Base-by-base conservation (phyloP, 179 eudicot genomes). In the Spinacia oleracea region DNA sequence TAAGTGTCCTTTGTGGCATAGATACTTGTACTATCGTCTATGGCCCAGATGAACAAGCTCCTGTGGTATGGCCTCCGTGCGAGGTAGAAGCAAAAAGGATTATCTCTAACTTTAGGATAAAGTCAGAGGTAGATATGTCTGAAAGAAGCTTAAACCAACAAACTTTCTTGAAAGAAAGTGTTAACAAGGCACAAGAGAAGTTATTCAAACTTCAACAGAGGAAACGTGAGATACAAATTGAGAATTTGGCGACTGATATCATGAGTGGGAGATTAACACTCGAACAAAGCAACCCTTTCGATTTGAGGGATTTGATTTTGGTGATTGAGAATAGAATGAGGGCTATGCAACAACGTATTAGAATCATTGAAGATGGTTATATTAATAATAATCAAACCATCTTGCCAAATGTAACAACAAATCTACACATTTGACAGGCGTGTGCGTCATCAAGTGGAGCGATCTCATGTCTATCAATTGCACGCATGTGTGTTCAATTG, bases 1-100 rank as follows among this genome's bases (percentile, higher is more conserved):
- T 85, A 3, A 69, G 65, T 5, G 50, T 68, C 8, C 31, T 85
- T 6, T 82, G 79, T 43, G 87, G 74, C 0, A 77, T 82, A 20
- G 51, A 76, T 8, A 43, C 73, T 2, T 60, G 79, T 38, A 35
- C 35, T 1, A 16, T 84, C 9, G 9, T 82, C 0, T 76, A 81
- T 27, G 63, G 83, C 1, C 77, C 78, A 5, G 70, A 51, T 11
- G 35, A 23, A 14, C 15, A 14, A 0, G 45, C 50, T 10, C 79
- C 81, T 0, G 50, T 31, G n/a, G 65, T 79, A 2, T 82, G 78
- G 73, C 87, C 85, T 0, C 16, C 75, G 5, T 2, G 0, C 27
- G 70, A 34, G 35, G 59, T 4, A 0, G 81, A 82, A 25, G 58
- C 51, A 16, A 56, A 0, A 25, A 68, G 76, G 35, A 35, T 82